Evolutionary conservation across 225 moss, liverwort and hornwort genomes (phyloP), one percentile per base, ranked within the genome.

Genomic region (Lunularia cruciata): DNA sequence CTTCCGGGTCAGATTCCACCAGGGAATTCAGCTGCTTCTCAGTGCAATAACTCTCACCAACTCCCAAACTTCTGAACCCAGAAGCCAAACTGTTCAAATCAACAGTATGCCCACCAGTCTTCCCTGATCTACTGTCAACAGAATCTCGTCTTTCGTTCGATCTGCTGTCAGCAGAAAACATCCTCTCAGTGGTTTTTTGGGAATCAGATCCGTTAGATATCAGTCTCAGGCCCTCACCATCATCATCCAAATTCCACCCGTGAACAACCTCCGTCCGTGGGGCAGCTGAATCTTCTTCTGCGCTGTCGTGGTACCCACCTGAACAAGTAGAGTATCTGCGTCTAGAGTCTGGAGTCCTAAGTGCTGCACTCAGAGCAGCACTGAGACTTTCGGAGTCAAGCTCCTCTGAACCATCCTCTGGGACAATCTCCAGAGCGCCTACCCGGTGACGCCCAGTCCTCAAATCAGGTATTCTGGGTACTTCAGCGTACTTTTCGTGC

Each of bases 351-450:
- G 96, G 96, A 34, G 96, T 89, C 39, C 73, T 77, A 37, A 98
- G 81, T 71, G 75, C 90, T 67, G 84, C 86, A 80, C 90, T 92
- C 38, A 98, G 63, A 38, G 79, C 73, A 70, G 85, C 89, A 42
- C 72, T 78, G 11, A 76, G 77, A 40, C 78, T 58, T 27, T 70
- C 76, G 33, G 74, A 54, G 26, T 46, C 59, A 33, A 79, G 75
- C 60, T 75, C 72, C 65, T 78, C 80, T 13, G 69, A 61, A 28
- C 68, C 69, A 60, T 66, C 39, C 70, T 83, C 79, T n/a, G 60
- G 79, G 22, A 80, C 85, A 42, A 73, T 77, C 40, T 84, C 86
- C 46, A 83, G 66, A 6, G 71, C 71, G 59, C 76, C 65, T 67
- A 75, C 79, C 6, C 65, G 68, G 30, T 69, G 69, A 46, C 70